Evolutionary conservation across 176 grass and related monocot species (phyloP).

Genomic region (Carex scoparia): DNA sequence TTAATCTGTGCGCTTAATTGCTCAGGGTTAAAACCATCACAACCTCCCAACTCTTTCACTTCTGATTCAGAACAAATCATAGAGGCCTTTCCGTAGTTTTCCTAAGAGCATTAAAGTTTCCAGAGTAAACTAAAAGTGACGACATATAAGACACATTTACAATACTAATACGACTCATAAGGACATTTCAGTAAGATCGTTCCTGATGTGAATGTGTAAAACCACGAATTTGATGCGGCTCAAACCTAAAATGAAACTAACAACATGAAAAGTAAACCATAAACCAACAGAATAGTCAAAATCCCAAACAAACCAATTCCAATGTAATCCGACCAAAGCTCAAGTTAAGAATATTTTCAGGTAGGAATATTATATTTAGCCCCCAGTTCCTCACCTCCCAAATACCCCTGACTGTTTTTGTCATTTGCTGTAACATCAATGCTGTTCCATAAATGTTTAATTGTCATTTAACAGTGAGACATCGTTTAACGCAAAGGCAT

Average conservation of each 20-base stretch:
- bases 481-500: neutral
- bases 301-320: neutral
- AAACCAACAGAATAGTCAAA: neutral
- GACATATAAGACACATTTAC: neutral
- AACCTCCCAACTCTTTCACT: conserved; percentile 53
- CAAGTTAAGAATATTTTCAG: neutral
- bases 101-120: conserved; percentile 30
- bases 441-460: neutral
- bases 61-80: conserved; percentile 69
- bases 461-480: neutral
- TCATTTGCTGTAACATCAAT: too few species aligned
- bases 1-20: conserved; percentile 63
- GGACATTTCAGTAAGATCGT: neutral
- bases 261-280: neutral
- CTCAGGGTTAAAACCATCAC: conserved; percentile 49
- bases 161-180: neutral
- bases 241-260: neutral
- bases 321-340: neutral
- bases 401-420: neutral
- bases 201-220: neutral
- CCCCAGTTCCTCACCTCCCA: neutral
- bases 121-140: neutral
- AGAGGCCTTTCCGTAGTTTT: conserved; percentile 71
- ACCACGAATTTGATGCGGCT: neutral
- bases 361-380: neutral